Conservation (phyloP, 2,329 filamentous ascomycete genomes). For the Aspergillus jensenii region DNA sequence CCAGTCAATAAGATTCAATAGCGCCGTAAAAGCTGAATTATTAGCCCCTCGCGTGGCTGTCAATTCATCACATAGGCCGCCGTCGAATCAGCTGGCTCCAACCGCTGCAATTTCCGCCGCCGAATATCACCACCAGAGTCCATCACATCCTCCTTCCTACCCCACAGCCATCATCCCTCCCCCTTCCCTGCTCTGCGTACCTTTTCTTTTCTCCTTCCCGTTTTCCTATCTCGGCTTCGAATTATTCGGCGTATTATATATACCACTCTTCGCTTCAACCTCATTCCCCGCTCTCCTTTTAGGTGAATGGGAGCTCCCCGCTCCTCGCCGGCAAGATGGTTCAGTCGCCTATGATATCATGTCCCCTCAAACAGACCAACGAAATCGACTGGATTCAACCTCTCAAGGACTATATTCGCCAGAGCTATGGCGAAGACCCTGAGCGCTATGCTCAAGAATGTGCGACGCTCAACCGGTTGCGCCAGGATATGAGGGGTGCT, state of each 20-base stretch:
- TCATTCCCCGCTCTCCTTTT: slow-evolving; percentile 5
- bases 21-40: slow-evolving; percentile 4
- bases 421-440: slow-evolving; percentile 93
- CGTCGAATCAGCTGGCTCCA: slow-evolving; percentile 13
- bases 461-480: slow-evolving; percentile 84
- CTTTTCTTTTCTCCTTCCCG: not conserved
- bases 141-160: slow-evolving; percentile 6
- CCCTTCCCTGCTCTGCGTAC: not conserved
- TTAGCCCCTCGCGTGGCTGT: slow-evolving; percentile 3
- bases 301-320: slow-evolving; percentile 36
- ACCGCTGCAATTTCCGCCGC: slow-evolving; percentile 13
- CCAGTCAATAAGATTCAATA: slow-evolving; percentile 1
- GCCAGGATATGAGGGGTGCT: slow-evolving; percentile 97
- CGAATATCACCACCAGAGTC: slow-evolving; percentile 6
- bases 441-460: slow-evolving; percentile 96
- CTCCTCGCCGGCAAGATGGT: slow-evolving; percentile 58
- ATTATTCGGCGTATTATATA: not conserved
- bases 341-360: slow-evolving; percentile 92
- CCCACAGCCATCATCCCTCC: slow-evolving; percentile 7
- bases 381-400: slow-evolving; percentile 97
- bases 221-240: not conserved
- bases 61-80: slow-evolving; percentile 8
- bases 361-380: slow-evolving; percentile 88
- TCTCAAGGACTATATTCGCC: slow-evolving; percentile 87
- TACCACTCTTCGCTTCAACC: not conserved